Evolutionary conservation across 768 basidiomycete genomes (phyloP).

Genomic region (Hericium erinaceus): DNA sequence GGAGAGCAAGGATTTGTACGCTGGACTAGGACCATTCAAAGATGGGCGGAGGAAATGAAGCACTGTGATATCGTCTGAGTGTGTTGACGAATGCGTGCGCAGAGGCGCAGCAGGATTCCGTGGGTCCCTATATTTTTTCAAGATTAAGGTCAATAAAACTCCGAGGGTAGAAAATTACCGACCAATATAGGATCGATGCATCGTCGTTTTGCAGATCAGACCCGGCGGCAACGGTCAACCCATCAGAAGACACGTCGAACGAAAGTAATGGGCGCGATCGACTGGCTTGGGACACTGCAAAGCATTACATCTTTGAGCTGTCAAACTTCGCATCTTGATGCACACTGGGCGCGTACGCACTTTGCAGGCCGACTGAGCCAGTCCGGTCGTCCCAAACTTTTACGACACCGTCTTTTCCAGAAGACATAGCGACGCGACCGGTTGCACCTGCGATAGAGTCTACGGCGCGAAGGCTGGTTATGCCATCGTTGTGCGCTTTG

Average conservation of each 20-base stretch:
- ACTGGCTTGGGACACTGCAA: slow-evolving; percentile 40
- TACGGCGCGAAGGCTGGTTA: slow-evolving; percentile 43
- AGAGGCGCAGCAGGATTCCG: slow-evolving; percentile 64
- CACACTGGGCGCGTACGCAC: slow-evolving; percentile 32
- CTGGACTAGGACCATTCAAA: neutral
- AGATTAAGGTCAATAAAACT: slow-evolving; percentile 2
- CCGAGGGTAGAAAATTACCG: slow-evolving; percentile 7
- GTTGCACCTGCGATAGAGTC: slow-evolving; percentile 31
- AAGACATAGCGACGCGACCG: slow-evolving; percentile 45
- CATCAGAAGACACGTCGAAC: slow-evolving; percentile 64
- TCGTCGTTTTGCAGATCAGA: slow-evolving; percentile 77
- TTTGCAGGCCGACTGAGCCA: slow-evolving; percentile 40
- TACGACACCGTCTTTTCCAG: slow-evolving; percentile 64
- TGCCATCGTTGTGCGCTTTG: slow-evolving; percentile 46
- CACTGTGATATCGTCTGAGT: slow-evolving; percentile 88
- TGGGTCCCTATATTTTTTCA: slow-evolving; percentile 54
- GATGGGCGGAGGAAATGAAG: slow-evolving; percentile 36
- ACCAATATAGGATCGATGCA: slow-evolving; percentile 82
- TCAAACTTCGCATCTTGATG: slow-evolving; percentile 16
- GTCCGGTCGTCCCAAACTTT: slow-evolving; percentile 70
- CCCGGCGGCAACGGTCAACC: slow-evolving; percentile 70
- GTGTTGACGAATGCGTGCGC: slow-evolving; percentile 74
- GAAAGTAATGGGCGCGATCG: slow-evolving; percentile 42
- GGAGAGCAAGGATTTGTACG: slow-evolving; percentile 47
- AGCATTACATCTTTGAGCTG: slow-evolving; percentile 26